A percentile compares a stretch with the other conserved stretches of the same genome.
phyloP scores from a whole-genome alignment of 371 early-diverging fungal genomes.

The Gilbertella persicaria region DNA sequence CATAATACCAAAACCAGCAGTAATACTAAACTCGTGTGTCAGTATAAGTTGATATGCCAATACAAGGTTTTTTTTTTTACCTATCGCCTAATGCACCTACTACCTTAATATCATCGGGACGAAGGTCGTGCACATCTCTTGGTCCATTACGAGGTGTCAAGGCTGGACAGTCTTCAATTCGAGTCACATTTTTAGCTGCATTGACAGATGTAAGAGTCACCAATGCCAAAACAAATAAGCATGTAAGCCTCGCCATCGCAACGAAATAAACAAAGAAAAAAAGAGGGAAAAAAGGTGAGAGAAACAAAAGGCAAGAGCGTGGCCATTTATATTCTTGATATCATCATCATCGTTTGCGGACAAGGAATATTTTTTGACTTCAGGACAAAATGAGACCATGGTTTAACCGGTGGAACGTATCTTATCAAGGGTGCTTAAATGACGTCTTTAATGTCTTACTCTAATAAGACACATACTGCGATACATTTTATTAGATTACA shows the following conservation, averaged over 20 bases:
- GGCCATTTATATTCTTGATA: neutral
- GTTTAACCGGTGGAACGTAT: no score
- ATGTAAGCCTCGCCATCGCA: neutral
- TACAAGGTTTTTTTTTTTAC: conserved; percentile 4
- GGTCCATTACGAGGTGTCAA: conserved; percentile 17
- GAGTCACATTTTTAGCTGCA: conserved; percentile 16
- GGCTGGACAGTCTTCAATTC: conserved; percentile 20
- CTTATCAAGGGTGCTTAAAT: no score
- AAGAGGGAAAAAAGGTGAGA: conserved; percentile 9
- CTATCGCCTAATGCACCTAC: conserved; percentile 34
- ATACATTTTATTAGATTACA: no score
- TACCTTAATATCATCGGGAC: conserved; percentile 32
- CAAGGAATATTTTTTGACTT: neutral
- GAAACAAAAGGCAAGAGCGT: neutral
- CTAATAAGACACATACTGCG: no score
- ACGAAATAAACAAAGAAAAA: neutral
- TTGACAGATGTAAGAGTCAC: neutral
- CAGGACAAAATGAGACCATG: neutral
- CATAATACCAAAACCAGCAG: conserved; percentile 39
- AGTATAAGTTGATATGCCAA: neutral
- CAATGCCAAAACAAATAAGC: neutral
- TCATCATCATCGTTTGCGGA: neutral
- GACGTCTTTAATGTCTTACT: no score
- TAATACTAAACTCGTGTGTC: no score
- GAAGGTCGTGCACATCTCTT: conserved; percentile 22